Conservation (phyloP, 2,329 filamentous ascomycete genomes). For the Cryphonectria carpinicola region DNA sequence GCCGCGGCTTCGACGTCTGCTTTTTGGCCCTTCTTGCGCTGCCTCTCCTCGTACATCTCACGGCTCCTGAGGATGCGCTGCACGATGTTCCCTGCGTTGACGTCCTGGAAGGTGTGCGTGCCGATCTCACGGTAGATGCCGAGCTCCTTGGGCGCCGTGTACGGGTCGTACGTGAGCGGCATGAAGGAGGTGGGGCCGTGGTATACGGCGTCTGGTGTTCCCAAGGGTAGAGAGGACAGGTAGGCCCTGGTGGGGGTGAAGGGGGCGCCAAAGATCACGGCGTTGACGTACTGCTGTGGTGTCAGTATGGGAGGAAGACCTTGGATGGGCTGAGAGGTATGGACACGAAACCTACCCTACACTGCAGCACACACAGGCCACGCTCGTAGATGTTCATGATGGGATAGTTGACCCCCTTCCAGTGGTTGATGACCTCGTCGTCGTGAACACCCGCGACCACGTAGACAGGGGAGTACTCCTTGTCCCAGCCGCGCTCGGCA, state of each 20-base stretch:
- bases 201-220: constrained; percentile 80
- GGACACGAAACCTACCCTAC: constrained; percentile 64
- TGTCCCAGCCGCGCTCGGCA: constrained; percentile 72
- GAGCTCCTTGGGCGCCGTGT: constrained; percentile 77
- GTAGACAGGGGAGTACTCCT: constrained; percentile 80
- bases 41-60: constrained; percentile 86
- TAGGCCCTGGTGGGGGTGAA: constrained; percentile 83
- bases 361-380: constrained; percentile 92
- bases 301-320: constrained; percentile 28
- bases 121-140: constrained; percentile 83
- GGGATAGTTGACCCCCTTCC: constrained; percentile 97
- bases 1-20: constrained; percentile 72
- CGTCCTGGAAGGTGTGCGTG: constrained; percentile 77
- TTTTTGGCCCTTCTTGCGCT: constrained; percentile 89
- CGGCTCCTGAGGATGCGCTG: constrained; percentile 85
- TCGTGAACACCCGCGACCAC: constrained; percentile 94
- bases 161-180: constrained; percentile 77
- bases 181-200: constrained; percentile 96
- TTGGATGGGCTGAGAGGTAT: constrained; percentile 20
- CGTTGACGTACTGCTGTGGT: constrained; percentile 73
- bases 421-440: constrained; percentile 91
- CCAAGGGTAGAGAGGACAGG: constrained; percentile 73
- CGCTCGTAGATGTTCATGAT: constrained; percentile 99
- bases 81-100: constrained; percentile 75
- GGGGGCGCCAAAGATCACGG: constrained; percentile 86